phyloP scores from a whole-genome alignment of 2,329 filamentous ascomycete species.

The Epichloe hybrida region DNA sequence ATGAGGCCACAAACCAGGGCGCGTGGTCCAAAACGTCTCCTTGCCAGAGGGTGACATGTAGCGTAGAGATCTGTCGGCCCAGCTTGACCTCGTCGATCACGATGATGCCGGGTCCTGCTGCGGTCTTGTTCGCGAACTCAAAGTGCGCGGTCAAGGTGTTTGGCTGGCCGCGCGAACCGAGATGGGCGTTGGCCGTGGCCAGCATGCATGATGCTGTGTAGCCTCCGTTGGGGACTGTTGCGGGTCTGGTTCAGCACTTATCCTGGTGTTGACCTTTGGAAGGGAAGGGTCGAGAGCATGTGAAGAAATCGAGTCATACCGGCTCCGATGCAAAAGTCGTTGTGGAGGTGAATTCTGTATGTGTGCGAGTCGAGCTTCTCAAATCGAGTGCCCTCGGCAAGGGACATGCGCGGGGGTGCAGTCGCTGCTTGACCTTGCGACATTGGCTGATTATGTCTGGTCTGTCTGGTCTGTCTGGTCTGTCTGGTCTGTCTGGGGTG shows the following conservation, averaged over 20 bases:
- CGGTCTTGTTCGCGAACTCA: slow-evolving; percentile 21
- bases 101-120: slow-evolving; percentile 19
- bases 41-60: slow-evolving; percentile 21
- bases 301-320: slow-evolving; percentile 6
- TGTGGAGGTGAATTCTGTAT: slow-evolving; percentile 12
- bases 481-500: too few species aligned
- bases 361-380: slow-evolving; percentile 13
- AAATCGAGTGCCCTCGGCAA: slow-evolving; percentile 9
- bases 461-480: too few species aligned
- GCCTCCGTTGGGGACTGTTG: slow-evolving; percentile 26
- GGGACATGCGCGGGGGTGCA: not conserved
- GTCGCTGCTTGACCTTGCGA: not conserved
- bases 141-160: slow-evolving; percentile 22
- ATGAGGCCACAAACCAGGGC: slow-evolving; percentile 16
- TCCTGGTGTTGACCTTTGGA: not conserved
- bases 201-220: slow-evolving; percentile 25
- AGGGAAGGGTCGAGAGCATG: not conserved
- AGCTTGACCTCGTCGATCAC: slow-evolving; percentile 7
- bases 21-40: slow-evolving; percentile 13
- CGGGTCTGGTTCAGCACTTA: not conserved
- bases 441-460: not conserved
- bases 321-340: slow-evolving; percentile 12
- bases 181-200: slow-evolving; percentile 15
- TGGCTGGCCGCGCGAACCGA: slow-evolving; percentile 15
- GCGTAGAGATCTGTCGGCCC: slow-evolving; percentile 1